These are phyloP conservation scores for Rhynchosporium secalis DNA, from an alignment of 2,329 filamentous ascomycete species.

Conservation along the genomic window DNA sequence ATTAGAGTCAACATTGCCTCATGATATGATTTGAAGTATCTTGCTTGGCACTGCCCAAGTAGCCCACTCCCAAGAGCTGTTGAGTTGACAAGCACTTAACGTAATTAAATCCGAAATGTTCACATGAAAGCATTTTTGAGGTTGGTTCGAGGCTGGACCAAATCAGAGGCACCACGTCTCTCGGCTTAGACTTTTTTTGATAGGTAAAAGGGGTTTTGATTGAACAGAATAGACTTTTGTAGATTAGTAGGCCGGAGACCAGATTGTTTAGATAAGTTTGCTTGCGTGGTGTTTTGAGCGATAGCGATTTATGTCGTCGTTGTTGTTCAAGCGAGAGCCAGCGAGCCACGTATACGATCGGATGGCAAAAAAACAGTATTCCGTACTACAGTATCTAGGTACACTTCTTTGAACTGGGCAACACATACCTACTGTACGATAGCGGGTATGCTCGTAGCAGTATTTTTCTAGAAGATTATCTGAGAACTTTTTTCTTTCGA, in stretches of 20 bases:
- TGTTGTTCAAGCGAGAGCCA: not conserved
- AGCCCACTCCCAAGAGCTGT: not conserved
- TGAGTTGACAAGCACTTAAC: not conserved
- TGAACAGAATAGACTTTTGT: not conserved
- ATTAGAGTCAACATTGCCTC: no score
- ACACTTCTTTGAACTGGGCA: not conserved
- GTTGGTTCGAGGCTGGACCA: not conserved
- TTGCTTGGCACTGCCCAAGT: not conserved
- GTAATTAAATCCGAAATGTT: no score
- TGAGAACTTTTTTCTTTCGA: no score
- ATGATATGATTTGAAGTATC: no score
- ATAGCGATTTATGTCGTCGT: not conserved
- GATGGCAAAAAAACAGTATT: no score
- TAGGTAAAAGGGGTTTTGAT: not conserved
- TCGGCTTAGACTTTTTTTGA: not conserved
- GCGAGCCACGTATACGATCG: no score
- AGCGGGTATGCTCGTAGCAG: no score
- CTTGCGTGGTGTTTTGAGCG: conserved; percentile 5
- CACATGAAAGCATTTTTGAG: no score
- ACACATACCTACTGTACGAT: no score
- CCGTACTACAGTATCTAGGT: no score
- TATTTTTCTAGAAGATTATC: no score
- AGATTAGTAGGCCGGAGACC: no score
- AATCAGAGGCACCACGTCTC: conserved; percentile 1
- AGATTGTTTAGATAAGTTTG: not conserved